phyloP scores from a whole-genome alignment of 2,329 filamentous ascomycete species.

The Pestalotiopsis sp. region DNA sequence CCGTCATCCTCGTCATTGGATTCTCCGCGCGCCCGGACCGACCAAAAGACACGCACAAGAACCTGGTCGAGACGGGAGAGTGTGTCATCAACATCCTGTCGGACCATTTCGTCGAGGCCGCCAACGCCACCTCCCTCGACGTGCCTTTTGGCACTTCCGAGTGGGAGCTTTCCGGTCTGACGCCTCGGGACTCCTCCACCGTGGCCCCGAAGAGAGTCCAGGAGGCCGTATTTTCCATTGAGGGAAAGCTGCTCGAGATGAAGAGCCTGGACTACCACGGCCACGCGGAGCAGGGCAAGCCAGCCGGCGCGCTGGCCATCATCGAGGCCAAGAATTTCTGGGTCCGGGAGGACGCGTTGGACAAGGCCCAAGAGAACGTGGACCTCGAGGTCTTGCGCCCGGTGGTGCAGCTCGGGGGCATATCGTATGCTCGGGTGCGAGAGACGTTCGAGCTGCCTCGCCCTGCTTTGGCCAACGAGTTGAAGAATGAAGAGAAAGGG shows the following conservation, averaged over 20 bases:
- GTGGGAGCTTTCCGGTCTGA: slow-evolving; percentile 23
- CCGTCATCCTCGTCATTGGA: slow-evolving; percentile 43
- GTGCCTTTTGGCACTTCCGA: slow-evolving; percentile 59
- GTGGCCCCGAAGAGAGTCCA: slow-evolving; percentile 24
- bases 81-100: slow-evolving; percentile 65
- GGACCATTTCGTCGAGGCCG: slow-evolving; percentile 64
- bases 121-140: slow-evolving; percentile 62
- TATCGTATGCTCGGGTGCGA: slow-evolving; percentile 7
- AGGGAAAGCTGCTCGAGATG: slow-evolving; percentile 30
- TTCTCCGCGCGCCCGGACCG: slow-evolving; percentile 1
- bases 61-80: slow-evolving; percentile 58
- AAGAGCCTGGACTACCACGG: slow-evolving; percentile 24
- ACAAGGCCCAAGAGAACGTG: not conserved
- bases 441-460: slow-evolving; percentile 11
- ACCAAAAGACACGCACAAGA: slow-evolving; percentile 1
- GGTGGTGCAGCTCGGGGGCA: slow-evolving; percentile 12
- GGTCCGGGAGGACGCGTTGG: slow-evolving; percentile 12
- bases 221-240: slow-evolving; percentile 26
- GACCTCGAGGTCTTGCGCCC: slow-evolving; percentile 10
- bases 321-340: slow-evolving; percentile 14
- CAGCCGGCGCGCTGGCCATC: not conserved
- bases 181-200: slow-evolving; percentile 20
- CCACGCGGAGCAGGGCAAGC: slow-evolving; percentile 16
- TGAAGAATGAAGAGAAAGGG: not conserved
- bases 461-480: not conserved